phyloP scores from a whole-genome alignment of 352 stramenopile species.

The Thalassiosira oceanica region DNA sequence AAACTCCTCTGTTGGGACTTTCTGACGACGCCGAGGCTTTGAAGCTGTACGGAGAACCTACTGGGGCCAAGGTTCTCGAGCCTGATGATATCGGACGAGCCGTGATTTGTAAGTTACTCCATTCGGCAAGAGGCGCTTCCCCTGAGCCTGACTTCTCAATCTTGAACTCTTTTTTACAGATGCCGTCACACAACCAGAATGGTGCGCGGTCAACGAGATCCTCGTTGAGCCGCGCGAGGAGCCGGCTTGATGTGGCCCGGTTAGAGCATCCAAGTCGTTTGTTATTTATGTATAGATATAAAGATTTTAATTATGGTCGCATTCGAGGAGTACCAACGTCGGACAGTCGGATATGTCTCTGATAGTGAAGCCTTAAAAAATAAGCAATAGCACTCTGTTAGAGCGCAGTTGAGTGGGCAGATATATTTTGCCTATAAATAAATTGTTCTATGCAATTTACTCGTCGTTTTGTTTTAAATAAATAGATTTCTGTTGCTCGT shows the following conservation, averaged over 20 bases:
- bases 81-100: slow-evolving; percentile 36
- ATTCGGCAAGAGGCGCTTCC: slow-evolving; percentile 19
- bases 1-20: slow-evolving; percentile 87
- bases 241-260: slow-evolving; percentile 22
- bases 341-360: too few species aligned
- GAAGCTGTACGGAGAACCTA: slow-evolving; percentile 62
- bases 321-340: too few species aligned
- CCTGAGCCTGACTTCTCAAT: too few species aligned
- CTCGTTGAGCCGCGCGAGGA: slow-evolving; percentile 43
- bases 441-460: too few species aligned
- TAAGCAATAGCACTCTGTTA: too few species aligned
- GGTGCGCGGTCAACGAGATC: slow-evolving; percentile 55
- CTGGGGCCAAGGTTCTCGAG: slow-evolving; percentile 46
- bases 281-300: too few species aligned
- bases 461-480: too few species aligned
- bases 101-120: slow-evolving; percentile 26
- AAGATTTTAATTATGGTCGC: too few species aligned
- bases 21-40: slow-evolving; percentile 86
- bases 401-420: too few species aligned
- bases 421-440: too few species aligned
- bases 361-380: too few species aligned
- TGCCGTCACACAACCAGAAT: slow-evolving; percentile 29
- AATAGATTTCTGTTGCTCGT: too few species aligned
- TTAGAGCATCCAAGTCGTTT: neutral
- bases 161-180: neutral